phyloP scores from a whole-genome alignment of 331 rosid genomes.

The Stylosanthes scabra region DNA sequence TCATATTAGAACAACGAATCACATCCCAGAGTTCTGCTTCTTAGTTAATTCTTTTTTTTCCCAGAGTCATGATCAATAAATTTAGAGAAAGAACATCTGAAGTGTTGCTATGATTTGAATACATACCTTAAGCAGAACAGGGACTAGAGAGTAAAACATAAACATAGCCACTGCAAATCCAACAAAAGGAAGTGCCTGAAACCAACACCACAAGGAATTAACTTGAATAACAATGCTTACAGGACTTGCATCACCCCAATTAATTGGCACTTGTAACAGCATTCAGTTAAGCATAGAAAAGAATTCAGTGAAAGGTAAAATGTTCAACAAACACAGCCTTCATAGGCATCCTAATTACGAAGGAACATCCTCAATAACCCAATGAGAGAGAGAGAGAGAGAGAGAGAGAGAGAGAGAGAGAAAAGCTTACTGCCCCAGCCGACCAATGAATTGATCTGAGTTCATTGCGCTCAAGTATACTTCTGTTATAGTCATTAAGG shows the following conservation, averaged over 20 bases:
- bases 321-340: slow-evolving; percentile 1
- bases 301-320: slow-evolving; percentile 3
- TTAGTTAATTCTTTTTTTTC: background rate
- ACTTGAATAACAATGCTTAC: background rate
- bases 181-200: slow-evolving; percentile 81
- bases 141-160: slow-evolving; percentile 65
- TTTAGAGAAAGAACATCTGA: background rate
- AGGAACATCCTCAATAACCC: slow-evolving; percentile 7
- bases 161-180: slow-evolving; percentile 81
- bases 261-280: slow-evolving; percentile 5
- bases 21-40: background rate
- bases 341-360: slow-evolving; percentile 30
- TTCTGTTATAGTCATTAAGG: slow-evolving; percentile 71
- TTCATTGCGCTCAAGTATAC: slow-evolving; percentile 73
- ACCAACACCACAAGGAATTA: slow-evolving; percentile 43
- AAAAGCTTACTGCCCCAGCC: slow-evolving; percentile 68
- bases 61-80: slow-evolving; percentile 13
- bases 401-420: slow-evolving; percentile 19
- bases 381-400: slow-evolving; percentile 17
- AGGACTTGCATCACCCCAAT: slow-evolving; percentile 13
- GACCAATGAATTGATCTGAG: slow-evolving; percentile 85
- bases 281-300: background rate
- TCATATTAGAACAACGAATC: background rate
- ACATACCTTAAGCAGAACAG: slow-evolving; percentile 78
- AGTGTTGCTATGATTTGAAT: slow-evolving; percentile 17